Evolutionary conservation across 306 rosid genomes (phyloP).

Genomic region (Begonia masoniana): DNA sequence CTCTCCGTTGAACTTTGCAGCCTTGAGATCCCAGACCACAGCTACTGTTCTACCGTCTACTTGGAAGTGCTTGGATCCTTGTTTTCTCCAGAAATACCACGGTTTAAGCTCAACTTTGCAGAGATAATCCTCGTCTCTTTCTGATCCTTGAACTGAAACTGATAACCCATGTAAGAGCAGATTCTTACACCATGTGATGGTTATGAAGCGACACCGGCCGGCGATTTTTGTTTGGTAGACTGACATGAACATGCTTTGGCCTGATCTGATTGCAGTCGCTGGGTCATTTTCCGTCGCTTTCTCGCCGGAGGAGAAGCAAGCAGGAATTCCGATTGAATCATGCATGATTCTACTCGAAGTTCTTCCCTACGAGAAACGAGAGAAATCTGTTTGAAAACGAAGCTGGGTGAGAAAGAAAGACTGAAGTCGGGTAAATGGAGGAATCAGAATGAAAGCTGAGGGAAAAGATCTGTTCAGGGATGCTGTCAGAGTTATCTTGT

Average conservation of each 20-base stretch:
- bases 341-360: constrained; percentile 32
- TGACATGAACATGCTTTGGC: constrained; percentile 51
- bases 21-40: constrained; percentile 75
- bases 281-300: constrained; percentile 28
- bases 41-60: constrained; percentile 52
- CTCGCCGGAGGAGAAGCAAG: constrained; percentile 57
- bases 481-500: no score
- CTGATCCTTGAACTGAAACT: constrained; percentile 51
- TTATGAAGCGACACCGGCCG: constrained; percentile 57
- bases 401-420: no score
- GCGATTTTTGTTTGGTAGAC: constrained; percentile 67
- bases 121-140: constrained; percentile 28
- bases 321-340: constrained; percentile 61
- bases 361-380: neutral
- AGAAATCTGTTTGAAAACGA: no score
- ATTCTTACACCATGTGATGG: constrained; percentile 85
- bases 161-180: constrained; percentile 65
- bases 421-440: no score
- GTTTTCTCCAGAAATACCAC: constrained; percentile 91
- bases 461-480: no score
- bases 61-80: constrained; percentile 59
- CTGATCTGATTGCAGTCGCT: constrained; percentile 39
- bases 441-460: no score
- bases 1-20: constrained; percentile 62
- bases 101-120: constrained; percentile 90